A percentile compares a stretch with the other conserved stretches of the same genome.
Evolutionary conservation across 2,329 filamentous ascomycete species (phyloP).

Genomic region (Talaromyces sp.): DNA sequence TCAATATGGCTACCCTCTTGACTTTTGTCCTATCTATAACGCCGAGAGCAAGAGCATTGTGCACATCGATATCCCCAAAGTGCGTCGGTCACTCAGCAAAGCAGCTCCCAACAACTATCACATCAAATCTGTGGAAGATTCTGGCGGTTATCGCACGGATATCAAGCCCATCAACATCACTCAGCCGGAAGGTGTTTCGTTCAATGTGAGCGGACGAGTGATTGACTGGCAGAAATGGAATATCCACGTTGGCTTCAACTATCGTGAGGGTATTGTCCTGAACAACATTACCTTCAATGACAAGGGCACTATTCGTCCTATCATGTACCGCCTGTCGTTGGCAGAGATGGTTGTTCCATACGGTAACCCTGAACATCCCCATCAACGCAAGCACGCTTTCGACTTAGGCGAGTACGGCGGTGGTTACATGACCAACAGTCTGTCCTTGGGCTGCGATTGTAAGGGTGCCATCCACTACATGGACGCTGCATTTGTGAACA

Average conservation of each 20-base stretch:
- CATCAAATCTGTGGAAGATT: conserved; percentile 62
- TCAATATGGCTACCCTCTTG: conserved; percentile 86
- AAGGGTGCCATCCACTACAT: conserved; percentile 90
- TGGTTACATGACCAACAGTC: conserved; percentile 49
- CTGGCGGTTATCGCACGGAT: conserved; percentile 70
- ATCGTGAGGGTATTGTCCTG: conserved; percentile 84
- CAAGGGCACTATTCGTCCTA: conserved; percentile 68
- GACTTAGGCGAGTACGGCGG: conserved; percentile 48
- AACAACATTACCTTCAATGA: conserved; percentile 90
- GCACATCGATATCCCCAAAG: conserved; percentile 76
- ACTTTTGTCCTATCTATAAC: conserved; percentile 92
- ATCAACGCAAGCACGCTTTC: conserved; percentile 49
- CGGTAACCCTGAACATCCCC: conserved; percentile 49
- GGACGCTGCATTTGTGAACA: conserved; percentile 79
- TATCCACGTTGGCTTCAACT: conserved; percentile 91
- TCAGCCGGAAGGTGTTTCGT: conserved; percentile 85
- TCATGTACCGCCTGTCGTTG: conserved; percentile 86
- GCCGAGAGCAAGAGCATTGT: conserved; percentile 73
- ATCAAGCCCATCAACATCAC: conserved; percentile 85
- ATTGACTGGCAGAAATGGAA: conserved; percentile 93
- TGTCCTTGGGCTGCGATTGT: conserved; percentile 56
- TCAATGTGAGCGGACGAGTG: conserved; percentile 68
- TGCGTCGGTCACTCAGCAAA: conserved; percentile 71
- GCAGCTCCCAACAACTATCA: conserved; percentile 76
- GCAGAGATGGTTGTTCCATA: conserved; percentile 92